Evolutionary conservation across 768 basidiomycete genomes (phyloP).

Genomic region (Paxillus ammoniavirescens): DNA sequence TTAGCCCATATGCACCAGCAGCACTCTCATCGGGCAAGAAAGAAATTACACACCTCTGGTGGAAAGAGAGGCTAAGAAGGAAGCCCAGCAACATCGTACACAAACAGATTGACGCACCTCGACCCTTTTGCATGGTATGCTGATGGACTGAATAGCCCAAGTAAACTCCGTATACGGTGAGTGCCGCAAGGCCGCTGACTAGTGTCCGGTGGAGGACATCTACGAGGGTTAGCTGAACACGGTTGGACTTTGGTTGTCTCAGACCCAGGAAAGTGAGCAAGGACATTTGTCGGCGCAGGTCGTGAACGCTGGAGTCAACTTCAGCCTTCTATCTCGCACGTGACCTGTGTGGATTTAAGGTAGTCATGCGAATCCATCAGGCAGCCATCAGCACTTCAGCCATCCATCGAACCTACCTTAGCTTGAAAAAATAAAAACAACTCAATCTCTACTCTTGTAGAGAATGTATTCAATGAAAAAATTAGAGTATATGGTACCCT

Average conservation of each 20-base stretch:
- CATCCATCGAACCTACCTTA: too few species aligned
- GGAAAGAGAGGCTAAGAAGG: neutral
- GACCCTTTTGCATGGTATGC: conserved; percentile 31
- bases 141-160: conserved; percentile 31
- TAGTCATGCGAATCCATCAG: too few species aligned
- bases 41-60: conserved; percentile 20
- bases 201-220: conserved; percentile 31
- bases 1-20: neutral
- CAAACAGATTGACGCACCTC: conserved; percentile 19
- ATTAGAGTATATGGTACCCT: too few species aligned
- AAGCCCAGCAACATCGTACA: neutral
- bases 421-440: too few species aligned
- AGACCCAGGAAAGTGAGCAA: conserved; percentile 27
- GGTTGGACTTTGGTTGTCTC: conserved; percentile 20
- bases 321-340: too few species aligned
- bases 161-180: conserved; percentile 31
- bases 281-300: conserved; percentile 15
- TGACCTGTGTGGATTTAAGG: too few species aligned
- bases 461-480: too few species aligned
- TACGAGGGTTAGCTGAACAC: conserved; percentile 23
- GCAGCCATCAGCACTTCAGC: too few species aligned
- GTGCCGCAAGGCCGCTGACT: conserved; percentile 26
- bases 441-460: too few species aligned
- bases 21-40: neutral
- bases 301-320: neutral